These are phyloP conservation scores for Trametes maxima DNA, from an alignment of 768 basidiomycete species.

Conservation along the genomic window DNA sequence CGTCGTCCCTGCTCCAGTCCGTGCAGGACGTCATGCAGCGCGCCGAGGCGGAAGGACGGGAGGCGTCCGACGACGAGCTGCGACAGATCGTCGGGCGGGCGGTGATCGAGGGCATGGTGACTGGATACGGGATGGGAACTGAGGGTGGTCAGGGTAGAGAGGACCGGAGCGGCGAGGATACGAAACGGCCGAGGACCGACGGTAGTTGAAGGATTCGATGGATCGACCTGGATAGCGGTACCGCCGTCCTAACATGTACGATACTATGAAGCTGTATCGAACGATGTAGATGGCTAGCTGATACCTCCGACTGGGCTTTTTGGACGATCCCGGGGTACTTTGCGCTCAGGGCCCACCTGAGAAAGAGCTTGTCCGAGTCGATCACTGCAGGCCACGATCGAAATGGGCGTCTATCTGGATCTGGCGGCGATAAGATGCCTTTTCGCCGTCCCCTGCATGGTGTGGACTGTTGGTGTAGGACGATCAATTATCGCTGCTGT, in stretches of 20 bases:
- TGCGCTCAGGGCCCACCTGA: neutral
- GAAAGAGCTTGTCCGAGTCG: neutral
- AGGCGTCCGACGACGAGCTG: constrained; percentile 65
- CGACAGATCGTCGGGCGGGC: constrained; percentile 60
- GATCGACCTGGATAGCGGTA: neutral
- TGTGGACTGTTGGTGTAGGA: neutral
- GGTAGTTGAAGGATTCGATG: constrained; percentile 11
- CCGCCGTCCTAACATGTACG: neutral
- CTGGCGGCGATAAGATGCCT: constrained; percentile 19
- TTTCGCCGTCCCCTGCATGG: neutral
- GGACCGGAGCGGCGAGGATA: constrained; percentile 25
- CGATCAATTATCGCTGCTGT: constrained; percentile 8
- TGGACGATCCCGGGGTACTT: neutral
- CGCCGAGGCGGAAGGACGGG: constrained; percentile 55
- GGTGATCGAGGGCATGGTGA: constrained; percentile 65
- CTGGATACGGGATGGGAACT: constrained; percentile 57
- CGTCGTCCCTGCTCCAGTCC: constrained; percentile 63
- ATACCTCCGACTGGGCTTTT: neutral
- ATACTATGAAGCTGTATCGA: neutral
- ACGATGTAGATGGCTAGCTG: too few species aligned
- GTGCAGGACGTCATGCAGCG: constrained; percentile 70
- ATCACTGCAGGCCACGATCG: constrained; percentile 4
- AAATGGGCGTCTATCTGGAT: constrained; percentile 14
- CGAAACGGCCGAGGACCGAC: constrained; percentile 33
- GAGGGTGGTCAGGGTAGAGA: constrained; percentile 19